Conservation (phyloP, 2,329 filamentous ascomycete species). For the Penicillium sp. region DNA sequence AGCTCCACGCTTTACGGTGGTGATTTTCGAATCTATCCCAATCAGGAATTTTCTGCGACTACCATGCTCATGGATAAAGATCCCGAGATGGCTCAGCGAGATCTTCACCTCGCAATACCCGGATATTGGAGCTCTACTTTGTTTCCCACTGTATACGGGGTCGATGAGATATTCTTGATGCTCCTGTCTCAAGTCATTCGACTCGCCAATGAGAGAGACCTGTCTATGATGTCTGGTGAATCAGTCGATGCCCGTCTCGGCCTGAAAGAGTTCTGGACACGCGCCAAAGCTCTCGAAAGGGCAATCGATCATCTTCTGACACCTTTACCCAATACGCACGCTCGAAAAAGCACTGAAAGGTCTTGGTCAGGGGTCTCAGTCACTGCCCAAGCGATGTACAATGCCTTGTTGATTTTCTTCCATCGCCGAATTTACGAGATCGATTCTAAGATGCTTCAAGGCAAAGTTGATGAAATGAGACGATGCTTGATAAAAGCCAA, state of each 20-base stretch:
- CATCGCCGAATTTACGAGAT: conserved; percentile 21
- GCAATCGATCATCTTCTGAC: conserved; percentile 11
- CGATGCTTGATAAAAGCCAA: conserved; percentile 3
- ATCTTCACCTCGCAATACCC: conserved; percentile 22
- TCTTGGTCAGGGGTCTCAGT: not conserved
- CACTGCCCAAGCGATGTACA: conserved; percentile 18
- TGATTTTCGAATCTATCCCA: conserved; percentile 13
- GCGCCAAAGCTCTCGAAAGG: conserved; percentile 19
- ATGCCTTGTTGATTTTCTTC: conserved; percentile 17
- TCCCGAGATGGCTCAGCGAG: conserved; percentile 15
- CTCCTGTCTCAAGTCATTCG: conserved; percentile 21
- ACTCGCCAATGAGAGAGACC: conserved; percentile 20
- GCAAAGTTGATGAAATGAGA: conserved; percentile 9
- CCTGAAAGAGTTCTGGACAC: conserved; percentile 16
- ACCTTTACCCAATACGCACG: not conserved
- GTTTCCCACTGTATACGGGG: conserved; percentile 20
- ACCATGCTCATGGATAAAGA: conserved; percentile 23
- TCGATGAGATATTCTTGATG: conserved; percentile 20
- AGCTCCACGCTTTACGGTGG: not conserved
- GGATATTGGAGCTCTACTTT: conserved; percentile 20
- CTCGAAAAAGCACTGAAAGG: not conserved
- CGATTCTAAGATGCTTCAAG: conserved; percentile 13
- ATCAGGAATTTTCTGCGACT: conserved; percentile 11
- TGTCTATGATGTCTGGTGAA: conserved; percentile 7
- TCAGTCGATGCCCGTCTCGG: not conserved